phyloP scores from a whole-genome alignment of 371 early-diverging fungal genomes.

The Umbelopsis sp. region DNA sequence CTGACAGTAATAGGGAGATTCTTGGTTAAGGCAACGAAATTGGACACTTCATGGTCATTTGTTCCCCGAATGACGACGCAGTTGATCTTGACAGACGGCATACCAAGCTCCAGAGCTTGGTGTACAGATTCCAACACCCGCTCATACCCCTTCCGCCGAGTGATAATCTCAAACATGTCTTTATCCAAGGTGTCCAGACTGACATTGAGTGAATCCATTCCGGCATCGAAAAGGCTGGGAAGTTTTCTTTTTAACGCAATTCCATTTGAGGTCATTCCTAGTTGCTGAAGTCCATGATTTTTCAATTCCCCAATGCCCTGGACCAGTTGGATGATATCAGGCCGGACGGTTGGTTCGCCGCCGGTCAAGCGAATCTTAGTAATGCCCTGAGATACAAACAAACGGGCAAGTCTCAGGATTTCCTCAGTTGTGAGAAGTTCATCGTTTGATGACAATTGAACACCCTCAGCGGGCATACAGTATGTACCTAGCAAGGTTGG shows the following conservation, averaged over 20 bases:
- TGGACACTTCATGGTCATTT: conserved; percentile 83
- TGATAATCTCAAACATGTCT: conserved; percentile 86
- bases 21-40: conserved; percentile 84
- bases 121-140: conserved; percentile 77
- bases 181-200: conserved; percentile 90
- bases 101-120: conserved; percentile 63
- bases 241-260: conserved; percentile 87
- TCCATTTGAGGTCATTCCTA: conserved; percentile 95
- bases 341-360: conserved; percentile 95
- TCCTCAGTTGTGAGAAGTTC: conserved; percentile 79
- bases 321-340: conserved; percentile 85
- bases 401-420: conserved; percentile 74
- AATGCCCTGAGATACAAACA: conserved; percentile 89
- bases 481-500: conserved; percentile 66
- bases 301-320: conserved; percentile 73
- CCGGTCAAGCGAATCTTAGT: conserved; percentile 94
- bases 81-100: conserved; percentile 85
- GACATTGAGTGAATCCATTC: conserved; percentile 87
- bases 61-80: conserved; percentile 86
- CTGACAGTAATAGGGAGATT: conserved; percentile 77
- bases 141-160: conserved; percentile 82
- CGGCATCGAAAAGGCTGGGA: conserved; percentile 65
- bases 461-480: conserved; percentile 96
- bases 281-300: conserved; percentile 70
- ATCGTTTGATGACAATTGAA: conserved; percentile 72